phyloP scores from a whole-genome alignment of 345 rosid genomes.

The Eucalyptus polyanthemos region DNA sequence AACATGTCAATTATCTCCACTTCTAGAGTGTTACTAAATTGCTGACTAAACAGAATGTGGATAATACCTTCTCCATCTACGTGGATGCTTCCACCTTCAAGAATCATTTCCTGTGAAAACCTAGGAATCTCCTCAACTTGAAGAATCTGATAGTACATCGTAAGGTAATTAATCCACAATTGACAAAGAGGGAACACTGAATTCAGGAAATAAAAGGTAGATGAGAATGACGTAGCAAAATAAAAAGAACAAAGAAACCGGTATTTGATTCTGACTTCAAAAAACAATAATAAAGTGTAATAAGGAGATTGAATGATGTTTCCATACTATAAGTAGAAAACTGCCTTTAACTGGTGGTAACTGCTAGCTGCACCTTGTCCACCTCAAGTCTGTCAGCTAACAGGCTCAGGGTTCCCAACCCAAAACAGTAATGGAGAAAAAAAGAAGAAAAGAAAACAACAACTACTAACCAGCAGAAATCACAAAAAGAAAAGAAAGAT shows the following conservation, averaged over 20 bases:
- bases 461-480: not conserved
- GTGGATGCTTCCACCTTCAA: constrained; percentile 99
- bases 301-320: not conserved
- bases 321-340: not conserved
- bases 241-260: not conserved
- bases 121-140: constrained; percentile 59
- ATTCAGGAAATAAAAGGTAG: not conserved
- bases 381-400: not conserved
- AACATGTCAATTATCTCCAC: not conserved
- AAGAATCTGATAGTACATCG: constrained; percentile 44
- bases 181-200: not conserved
- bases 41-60: not conserved
- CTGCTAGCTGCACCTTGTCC: not conserved
- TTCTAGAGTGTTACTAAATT: not conserved
- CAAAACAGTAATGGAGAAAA: not conserved
- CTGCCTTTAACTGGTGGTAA: not conserved
- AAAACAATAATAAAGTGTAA: not conserved
- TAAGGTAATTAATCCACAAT: not conserved
- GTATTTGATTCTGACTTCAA: not conserved
- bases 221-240: not conserved
- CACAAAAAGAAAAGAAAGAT: not conserved
- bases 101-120: constrained; percentile 58
- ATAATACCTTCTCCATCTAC: constrained; percentile 91
- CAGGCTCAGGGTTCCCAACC: not conserved
- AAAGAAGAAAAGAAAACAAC: not conserved